phyloP scores from a whole-genome alignment of 129 eudicot genomes.

The Arctium minus region DNA sequence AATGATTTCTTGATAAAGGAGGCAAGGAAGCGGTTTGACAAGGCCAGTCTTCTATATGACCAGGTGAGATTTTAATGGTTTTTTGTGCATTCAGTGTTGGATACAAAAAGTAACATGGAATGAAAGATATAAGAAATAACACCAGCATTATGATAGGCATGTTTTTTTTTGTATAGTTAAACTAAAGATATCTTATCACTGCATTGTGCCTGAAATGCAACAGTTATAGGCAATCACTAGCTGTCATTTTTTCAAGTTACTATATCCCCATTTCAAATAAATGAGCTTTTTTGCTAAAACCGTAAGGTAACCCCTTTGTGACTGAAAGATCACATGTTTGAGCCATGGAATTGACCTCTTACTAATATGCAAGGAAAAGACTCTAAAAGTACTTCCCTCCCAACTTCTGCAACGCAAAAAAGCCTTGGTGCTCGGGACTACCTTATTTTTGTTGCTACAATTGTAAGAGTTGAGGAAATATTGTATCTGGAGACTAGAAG shows the following conservation, averaged over 20 bases:
- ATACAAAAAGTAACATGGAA: neutral
- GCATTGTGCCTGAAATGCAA: conserved; percentile 9
- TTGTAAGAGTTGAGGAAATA: neutral
- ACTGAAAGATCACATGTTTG: neutral
- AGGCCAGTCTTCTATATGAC: conserved; percentile 89
- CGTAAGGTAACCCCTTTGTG: neutral
- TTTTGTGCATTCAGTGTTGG: conserved; percentile 5
- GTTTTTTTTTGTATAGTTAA: neutral
- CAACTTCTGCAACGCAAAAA: neutral
- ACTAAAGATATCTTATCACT: neutral
- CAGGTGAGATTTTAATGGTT: conserved; percentile 53
- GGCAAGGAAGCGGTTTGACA: conserved; percentile 97
- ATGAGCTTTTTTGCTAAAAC: neutral
- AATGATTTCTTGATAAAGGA: conserved; percentile 54
- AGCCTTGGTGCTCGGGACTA: neutral
- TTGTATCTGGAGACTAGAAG: neutral
- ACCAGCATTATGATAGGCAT: neutral
- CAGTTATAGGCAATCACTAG: neutral
- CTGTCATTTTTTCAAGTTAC: neutral
- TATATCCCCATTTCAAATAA: neutral
- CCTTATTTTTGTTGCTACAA: neutral
- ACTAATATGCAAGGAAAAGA: neutral
- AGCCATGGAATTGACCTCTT: neutral
- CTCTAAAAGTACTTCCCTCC: neutral
- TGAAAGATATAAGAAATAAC: neutral